phyloP scores from a whole-genome alignment of 108 stramenopile species.

The Discostella pseudostelligera region DNA sequence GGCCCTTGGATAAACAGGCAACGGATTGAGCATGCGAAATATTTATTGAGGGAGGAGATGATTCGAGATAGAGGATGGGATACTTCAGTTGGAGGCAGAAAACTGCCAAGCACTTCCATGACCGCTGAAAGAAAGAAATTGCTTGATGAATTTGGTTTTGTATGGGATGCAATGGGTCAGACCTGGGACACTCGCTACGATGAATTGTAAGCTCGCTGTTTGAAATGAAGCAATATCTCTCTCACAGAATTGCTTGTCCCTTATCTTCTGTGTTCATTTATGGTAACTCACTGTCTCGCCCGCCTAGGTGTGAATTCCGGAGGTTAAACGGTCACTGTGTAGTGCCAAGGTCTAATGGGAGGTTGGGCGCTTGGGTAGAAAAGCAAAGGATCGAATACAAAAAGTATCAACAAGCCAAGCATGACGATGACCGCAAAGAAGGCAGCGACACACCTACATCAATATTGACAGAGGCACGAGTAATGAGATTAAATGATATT shows the following conservation, averaged over 20 bases:
- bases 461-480: constrained; percentile 30
- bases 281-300: background rate
- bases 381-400: constrained; percentile 41
- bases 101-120: constrained; percentile 32
- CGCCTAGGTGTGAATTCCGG: constrained; percentile 16
- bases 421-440: background rate
- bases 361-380: constrained; percentile 36
- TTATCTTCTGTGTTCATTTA: background rate
- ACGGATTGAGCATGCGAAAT: constrained; percentile 37
- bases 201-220: constrained; percentile 17
- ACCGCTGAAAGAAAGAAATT: constrained; percentile 19
- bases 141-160: constrained; percentile 37
- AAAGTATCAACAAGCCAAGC: constrained; percentile 11
- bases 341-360: constrained; percentile 33
- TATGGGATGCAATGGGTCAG: constrained; percentile 40
- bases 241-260: background rate
- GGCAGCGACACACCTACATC: constrained; percentile 1
- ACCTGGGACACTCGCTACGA: constrained; percentile 33
- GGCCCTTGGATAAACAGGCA: constrained; percentile 37
- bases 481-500: constrained; percentile 19
- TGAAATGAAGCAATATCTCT: background rate
- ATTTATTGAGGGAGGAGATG: constrained; percentile 1
- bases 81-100: no score
- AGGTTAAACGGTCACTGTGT: constrained; percentile 26
- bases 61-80: background rate